phyloP scores from a whole-genome alignment of 179 eudicot genomes.

The Amaranthus tricolor region DNA sequence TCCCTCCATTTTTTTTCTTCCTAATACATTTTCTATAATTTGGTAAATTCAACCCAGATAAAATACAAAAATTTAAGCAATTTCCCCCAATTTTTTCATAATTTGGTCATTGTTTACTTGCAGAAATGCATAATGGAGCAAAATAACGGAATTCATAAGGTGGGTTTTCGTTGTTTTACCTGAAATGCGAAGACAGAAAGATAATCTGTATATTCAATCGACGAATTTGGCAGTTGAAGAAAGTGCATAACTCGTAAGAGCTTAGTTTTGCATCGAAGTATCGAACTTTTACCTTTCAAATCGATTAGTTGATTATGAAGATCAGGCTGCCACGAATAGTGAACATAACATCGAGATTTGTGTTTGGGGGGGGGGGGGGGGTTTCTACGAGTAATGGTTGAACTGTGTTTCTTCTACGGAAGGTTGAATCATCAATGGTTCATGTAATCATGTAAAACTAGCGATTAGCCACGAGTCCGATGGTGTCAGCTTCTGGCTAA shows the following conservation, averaged over 20 bases:
- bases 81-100: background rate
- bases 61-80: constrained; percentile 3
- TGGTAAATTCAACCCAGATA: constrained; percentile 4
- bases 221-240: background rate
- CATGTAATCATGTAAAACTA: too few species aligned
- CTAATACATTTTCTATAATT: constrained; percentile 17
- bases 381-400: too few species aligned
- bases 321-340: too few species aligned
- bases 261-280: too few species aligned
- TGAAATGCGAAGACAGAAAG: constrained; percentile 3
- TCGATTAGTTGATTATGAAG: too few species aligned
- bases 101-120: background rate
- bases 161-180: constrained; percentile 3
- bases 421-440: too few species aligned
- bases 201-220: constrained; percentile 6
- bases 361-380: too few species aligned
- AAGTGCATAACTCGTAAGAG: background rate
- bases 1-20: constrained; percentile 59
- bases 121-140: background rate
- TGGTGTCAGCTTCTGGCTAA: too few species aligned
- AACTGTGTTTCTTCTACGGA: too few species aligned
- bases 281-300: too few species aligned
- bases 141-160: background rate
- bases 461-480: too few species aligned
- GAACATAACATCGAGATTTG: too few species aligned